phyloP scores from a whole-genome alignment of 345 rosid genomes.

The Acer campestre region DNA sequence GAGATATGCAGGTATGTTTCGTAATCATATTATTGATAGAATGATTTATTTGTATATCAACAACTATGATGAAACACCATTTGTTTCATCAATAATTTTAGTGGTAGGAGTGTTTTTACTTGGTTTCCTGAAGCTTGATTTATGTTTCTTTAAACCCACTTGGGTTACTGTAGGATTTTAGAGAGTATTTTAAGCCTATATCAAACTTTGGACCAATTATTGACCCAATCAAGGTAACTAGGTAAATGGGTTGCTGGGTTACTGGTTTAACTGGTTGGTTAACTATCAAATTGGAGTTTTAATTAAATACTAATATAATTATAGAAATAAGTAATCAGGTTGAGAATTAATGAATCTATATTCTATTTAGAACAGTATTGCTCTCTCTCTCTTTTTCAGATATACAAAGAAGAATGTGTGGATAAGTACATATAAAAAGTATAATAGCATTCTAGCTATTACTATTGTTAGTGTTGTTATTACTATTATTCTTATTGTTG shows the following conservation, averaged over 20 bases:
- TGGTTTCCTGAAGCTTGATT: not conserved
- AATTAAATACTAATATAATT: not conserved
- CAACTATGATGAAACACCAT: not conserved
- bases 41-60: not conserved
- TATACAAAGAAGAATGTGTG: not conserved
- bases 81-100: not conserved
- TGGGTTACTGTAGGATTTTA: not conserved
- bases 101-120: not conserved
- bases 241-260: not conserved
- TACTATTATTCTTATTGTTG: not conserved
- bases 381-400: not conserved
- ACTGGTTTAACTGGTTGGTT: not conserved
- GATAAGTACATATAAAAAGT: not conserved
- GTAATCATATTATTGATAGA: not conserved
- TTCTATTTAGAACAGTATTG: not conserved
- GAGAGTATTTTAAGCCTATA: not conserved
- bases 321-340: not conserved
- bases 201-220: not conserved
- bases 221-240: not conserved
- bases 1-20: constrained; percentile 81
- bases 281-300: not conserved
- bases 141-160: not conserved
- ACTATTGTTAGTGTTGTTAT: not conserved
- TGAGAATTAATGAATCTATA: not conserved
- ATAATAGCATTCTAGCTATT: not conserved